Evolutionary conservation across 2,329 filamentous ascomycete species (phyloP), one percentile per base, ranked within the genome.

Genomic region (Ophiostoma sp.): DNA sequence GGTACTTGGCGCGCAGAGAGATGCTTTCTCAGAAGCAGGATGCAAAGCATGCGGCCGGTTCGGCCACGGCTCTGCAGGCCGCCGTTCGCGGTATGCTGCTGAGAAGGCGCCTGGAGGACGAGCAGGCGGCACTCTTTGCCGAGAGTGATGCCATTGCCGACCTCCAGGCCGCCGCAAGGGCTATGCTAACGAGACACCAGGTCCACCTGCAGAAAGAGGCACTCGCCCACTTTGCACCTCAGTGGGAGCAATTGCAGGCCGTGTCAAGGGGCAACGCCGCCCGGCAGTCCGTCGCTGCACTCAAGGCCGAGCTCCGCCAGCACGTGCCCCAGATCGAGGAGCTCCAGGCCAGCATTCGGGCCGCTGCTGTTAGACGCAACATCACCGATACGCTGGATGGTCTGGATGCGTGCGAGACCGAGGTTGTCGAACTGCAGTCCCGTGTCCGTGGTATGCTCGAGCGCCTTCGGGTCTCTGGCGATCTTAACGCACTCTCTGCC

Each of bases 131-230:
- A 72, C 84, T 92, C 69, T 84, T 86, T 72, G 82, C 84, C 73
- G 82, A 89, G 77, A 83, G 85, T 75, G 80, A 80, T 59, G 83
- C 84, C 48, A 85, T 90, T 75, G 84, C 84, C 70, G 82, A 84
- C 71, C 81, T 94, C 74, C 92, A 95, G 83, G 89, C 91, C 77
- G 87, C 88, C 74, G 86, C 88, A 48, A 87, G 92, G 81, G 92
- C 90, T 71, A 83, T 88, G 82, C 82, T 90, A 79, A 87, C 84
- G 74, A 87, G 90, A 81, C 82, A 83, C 74, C 85, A 88, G 81
- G 81, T 90, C 74, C 82, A 82, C 48, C 79, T 79, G 71, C 84
- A 90, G 78, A 82, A 82, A 75, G 83, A 88, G 75, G 83, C 85
- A 45, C 84, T 92, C 15, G 80, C 85, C 57, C 81, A 82, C 39